Conservation (phyloP, 2,329 filamentous ascomycete species). For the Tolypocladium amazonense region DNA sequence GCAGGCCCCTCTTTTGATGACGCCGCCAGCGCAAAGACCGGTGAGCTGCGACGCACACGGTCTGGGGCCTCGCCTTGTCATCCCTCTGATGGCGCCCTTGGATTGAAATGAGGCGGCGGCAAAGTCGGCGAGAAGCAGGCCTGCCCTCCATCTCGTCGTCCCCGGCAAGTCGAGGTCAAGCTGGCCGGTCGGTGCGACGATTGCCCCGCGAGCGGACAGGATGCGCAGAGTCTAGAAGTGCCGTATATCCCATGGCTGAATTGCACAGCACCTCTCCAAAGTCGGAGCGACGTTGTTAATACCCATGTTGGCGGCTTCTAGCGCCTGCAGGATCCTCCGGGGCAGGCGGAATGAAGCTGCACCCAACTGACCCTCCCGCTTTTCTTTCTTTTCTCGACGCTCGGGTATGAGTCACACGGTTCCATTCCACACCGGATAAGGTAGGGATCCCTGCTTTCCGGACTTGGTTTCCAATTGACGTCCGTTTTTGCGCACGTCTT, state of each 20-base stretch:
- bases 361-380: conserved; percentile 1
- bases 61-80: not conserved
- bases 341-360: conserved; percentile 7
- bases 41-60: conserved; percentile 1
- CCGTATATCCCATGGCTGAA: no score
- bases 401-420: conserved; percentile 12
- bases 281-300: not conserved
- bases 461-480: not conserved
- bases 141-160: not conserved
- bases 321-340: conserved; percentile 3
- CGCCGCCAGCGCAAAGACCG: conserved; percentile 7
- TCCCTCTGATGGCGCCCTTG: no score
- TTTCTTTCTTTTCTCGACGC: conserved; percentile 6
- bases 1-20: conserved; percentile 10
- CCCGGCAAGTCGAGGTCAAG: not conserved
- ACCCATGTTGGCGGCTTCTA: not conserved
- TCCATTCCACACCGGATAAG: conserved; percentile 6
- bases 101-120: not conserved
- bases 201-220: not conserved
- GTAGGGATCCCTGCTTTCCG: conserved; percentile 7
- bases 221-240: not conserved
- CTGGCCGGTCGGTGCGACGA: not conserved
- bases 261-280: not conserved
- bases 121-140: not conserved
- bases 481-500: not conserved